Base-by-base conservation (phyloP, 129 eudicot genomes). In the Kitagawia praeruptora region DNA sequence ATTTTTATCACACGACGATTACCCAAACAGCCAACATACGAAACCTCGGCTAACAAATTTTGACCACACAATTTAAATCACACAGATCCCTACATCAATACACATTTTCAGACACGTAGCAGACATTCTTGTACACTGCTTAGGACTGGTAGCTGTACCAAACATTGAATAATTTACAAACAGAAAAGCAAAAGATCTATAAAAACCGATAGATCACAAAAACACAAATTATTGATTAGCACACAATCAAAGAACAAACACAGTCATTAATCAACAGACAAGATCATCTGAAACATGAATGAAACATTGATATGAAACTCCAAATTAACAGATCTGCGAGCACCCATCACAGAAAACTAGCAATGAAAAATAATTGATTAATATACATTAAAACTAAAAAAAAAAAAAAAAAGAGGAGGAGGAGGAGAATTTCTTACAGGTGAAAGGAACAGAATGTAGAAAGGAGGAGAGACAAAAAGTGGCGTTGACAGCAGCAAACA, bases 361-460 rank as follows among this genome's bases (percentile, higher is more conserved):
- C 37, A 34, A 34, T 2, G 37, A 34, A 34, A 34, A 0, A 34
- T 34, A 34, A 0, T 0, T 34, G 37, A 34, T 34, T 34, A 34
- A 34, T 34, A 34, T 34, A 34, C 37, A 34, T 34, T 34, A 34
- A 34, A 34, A 34, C 37, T 34, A 34, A 1, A 34, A 34, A 34
- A 34, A 34, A 34, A 31, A 31, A 31, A 31, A 31, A 31, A 31
- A 31, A 8, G n/a, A 40, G 18, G 19, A 8, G 44, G 40, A n/a
- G 16, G 25, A 46, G 23, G 74, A 78, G 38, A 83, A 46, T 46
- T 46, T 46, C 78, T 75, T 80, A 83, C 81, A 19, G 41, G 23
- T 25, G 54, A 79, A 19, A 8, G 49, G 49, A 73, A 31, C 15
- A 21, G 49, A 40, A 0, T 1, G 13, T 14, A 3, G 41, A 70